phyloP scores from a whole-genome alignment of 345 rosid species.

The Leavenworthia alabamica region DNA sequence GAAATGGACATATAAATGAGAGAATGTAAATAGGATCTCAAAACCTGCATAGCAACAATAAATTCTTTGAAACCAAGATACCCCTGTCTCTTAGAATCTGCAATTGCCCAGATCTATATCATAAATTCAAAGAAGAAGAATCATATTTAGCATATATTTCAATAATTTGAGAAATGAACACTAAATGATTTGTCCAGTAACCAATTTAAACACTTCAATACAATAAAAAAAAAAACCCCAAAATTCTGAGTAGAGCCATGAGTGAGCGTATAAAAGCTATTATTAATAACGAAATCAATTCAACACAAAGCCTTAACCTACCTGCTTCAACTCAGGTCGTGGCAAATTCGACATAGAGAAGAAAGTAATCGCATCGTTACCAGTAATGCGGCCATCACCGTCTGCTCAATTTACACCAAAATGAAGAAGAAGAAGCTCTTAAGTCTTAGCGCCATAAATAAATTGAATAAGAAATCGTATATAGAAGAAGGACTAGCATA shows the following conservation, averaged over 20 bases:
- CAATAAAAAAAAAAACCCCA: too few relatives aligned
- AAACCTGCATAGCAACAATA: conserved; percentile 68
- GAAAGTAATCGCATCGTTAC: conserved; percentile 78
- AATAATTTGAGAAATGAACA: too few relatives aligned
- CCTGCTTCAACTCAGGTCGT: conserved; percentile 87
- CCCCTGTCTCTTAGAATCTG: conserved; percentile 84
- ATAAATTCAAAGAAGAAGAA: not conserved
- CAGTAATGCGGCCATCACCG: conserved; percentile 84
- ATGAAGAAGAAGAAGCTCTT: conserved; percentile 7
- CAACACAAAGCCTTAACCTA: conserved; percentile 9
- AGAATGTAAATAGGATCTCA: not conserved
- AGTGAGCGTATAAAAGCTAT: not conserved
- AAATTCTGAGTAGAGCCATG: not conserved
- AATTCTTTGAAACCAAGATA: conserved; percentile 76
- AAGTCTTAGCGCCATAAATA: not conserved
- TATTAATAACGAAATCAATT: not conserved
- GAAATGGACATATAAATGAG: not conserved
- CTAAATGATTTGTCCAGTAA: too few relatives aligned
- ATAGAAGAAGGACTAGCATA: too few relatives aligned
- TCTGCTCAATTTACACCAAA: conserved; percentile 37
- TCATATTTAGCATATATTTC: not conserved
- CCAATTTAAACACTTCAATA: too few relatives aligned
- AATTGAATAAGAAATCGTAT: not conserved
- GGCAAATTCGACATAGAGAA: conserved; percentile 70
- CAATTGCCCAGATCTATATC: conserved; percentile 80